These are phyloP conservation scores for Citrullus mucosospermus DNA, from an alignment of 306 rosid species.

Conservation along the genomic window DNA sequence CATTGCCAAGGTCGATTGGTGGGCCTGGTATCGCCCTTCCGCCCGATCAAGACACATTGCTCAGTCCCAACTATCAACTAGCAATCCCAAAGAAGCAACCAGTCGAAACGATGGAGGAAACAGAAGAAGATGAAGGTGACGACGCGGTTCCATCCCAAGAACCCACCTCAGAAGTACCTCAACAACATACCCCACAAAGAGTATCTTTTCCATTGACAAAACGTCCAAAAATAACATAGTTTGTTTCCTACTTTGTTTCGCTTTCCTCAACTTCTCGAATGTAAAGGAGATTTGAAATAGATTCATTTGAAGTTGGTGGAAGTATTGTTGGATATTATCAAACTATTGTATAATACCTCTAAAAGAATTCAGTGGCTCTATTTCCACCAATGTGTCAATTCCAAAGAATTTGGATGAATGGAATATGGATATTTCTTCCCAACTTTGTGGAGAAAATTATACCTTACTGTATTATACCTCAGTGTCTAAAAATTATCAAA, in stretches of 20 bases:
- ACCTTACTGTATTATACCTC: no score
- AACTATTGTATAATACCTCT: neutral
- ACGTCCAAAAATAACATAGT: conserved; percentile 35
- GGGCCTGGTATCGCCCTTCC: conserved; percentile 73
- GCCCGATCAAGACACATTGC: conserved; percentile 64
- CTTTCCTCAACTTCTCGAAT: neutral
- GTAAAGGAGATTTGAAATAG: neutral
- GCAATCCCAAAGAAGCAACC: conserved; percentile 61
- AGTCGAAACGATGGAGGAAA: conserved; percentile 53
- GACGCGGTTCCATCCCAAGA: conserved; percentile 46
- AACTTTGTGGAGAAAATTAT: neutral
- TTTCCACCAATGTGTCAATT: neutral
- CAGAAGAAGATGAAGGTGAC: conserved; percentile 53
- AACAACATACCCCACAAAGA: conserved; percentile 47
- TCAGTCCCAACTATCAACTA: conserved; percentile 71
- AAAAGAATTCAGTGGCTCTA: neutral
- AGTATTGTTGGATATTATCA: neutral
- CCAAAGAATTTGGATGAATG: no score
- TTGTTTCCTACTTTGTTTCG: neutral
- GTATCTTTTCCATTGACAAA: conserved; percentile 66
- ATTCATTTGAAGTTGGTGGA: neutral
- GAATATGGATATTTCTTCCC: neutral
- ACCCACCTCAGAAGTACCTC: conserved; percentile 40
- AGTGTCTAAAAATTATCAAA: neutral
- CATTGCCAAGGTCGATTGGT: conserved; percentile 47